Evolutionary conservation across 2,329 filamentous ascomycete species (phyloP), one percentile per base, ranked within the genome.

Genomic region (Ophiostoma himal-ulmi): DNA sequence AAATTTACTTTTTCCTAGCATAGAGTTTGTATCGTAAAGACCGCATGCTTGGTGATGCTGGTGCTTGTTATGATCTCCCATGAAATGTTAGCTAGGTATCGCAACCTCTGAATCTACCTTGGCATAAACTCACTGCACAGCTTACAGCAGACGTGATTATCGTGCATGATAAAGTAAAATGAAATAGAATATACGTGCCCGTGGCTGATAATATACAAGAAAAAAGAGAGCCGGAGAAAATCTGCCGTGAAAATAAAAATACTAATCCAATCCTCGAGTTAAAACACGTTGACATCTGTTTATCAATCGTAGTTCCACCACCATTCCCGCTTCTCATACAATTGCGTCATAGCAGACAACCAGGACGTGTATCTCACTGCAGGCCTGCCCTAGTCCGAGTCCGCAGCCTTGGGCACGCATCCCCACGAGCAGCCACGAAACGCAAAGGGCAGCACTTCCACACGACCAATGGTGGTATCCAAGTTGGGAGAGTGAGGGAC

Each of bases 401-500:
- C 36, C 30, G 41, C 37, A 8, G 57, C 41, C 11, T 41, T 37
- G 2, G 83, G 83, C 0, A 83, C 76, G 67, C 84, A 86, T 13
- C 74, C 77, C 82, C 81, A 85, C 3, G 84, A 85, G 74, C 84
- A 86, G 7, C 81, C 83, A n/a, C 78, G 78, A 69, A 80, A 78
- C 37, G 83, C 69, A 73, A 85, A 85, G 0, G 83, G 82, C n/a
- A 85, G 77, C 66, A 66, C n/a, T 26, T 71, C 2, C 76, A 78
- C 66, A 30, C 75, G 78, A 71, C 82, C 81, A 1, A 78, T 77
- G 17, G 14, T 13, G 0, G 5, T 4, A 0, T 10, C 14, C 7
- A 3, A 22, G 34, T 70, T 73, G 69, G 74, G 72, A 8, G n/a
- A 10, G 10, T 6, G 20, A n/a, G 52, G 5, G 52, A 4, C 13